Percentiles rank a stretch among this genome's conserved stretches.
phyloP scores from a whole-genome alignment of 495 filamentous ascomycete species.

The Collariella sp. region DNA sequence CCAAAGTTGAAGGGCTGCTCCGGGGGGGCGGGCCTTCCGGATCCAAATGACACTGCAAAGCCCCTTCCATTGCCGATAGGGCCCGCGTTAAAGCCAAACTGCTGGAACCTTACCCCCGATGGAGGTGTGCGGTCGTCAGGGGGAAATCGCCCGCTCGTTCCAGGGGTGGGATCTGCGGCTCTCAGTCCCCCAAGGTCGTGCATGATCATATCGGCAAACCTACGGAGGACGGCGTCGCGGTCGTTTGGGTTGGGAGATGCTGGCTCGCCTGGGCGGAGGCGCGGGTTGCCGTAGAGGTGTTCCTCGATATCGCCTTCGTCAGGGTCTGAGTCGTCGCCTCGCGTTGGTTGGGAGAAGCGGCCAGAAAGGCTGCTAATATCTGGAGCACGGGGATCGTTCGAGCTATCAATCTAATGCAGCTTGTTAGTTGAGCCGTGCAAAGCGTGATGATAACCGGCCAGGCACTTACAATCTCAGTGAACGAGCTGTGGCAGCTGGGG shows the following conservation, averaged over 20 bases:
- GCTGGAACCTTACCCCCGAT: conserved; percentile 1
- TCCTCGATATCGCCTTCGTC: conserved; percentile 43
- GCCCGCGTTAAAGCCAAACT: background rate
- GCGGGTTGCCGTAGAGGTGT: conserved; percentile 24
- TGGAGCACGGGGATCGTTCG: conserved; percentile 36
- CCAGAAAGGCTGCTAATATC: conserved; percentile 23
- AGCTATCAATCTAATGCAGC: conserved; percentile 27
- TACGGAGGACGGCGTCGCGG: conserved; percentile 31
- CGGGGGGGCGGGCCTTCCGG: background rate
- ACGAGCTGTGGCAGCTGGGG: conserved; percentile 67
- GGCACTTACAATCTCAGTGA: conserved; percentile 69
- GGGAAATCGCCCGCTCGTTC: background rate
- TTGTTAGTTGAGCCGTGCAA: conserved; percentile 17
- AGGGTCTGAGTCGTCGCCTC: conserved; percentile 38
- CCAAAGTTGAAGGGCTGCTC: conserved; percentile 1
- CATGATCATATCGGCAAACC: conserved; percentile 36
- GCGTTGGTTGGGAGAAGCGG: conserved; percentile 30
- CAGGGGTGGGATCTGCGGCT: background rate
- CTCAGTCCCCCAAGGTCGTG: conserved; percentile 19
- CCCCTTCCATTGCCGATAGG: background rate
- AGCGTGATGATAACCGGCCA: background rate
- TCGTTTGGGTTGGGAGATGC: background rate
- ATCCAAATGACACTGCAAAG: too few relatives aligned
- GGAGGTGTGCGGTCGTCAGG: background rate
- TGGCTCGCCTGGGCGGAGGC: background rate